phyloP scores from a whole-genome alignment of 495 filamentous ascomycete genomes.

The Penicillium flavigenum region DNA sequence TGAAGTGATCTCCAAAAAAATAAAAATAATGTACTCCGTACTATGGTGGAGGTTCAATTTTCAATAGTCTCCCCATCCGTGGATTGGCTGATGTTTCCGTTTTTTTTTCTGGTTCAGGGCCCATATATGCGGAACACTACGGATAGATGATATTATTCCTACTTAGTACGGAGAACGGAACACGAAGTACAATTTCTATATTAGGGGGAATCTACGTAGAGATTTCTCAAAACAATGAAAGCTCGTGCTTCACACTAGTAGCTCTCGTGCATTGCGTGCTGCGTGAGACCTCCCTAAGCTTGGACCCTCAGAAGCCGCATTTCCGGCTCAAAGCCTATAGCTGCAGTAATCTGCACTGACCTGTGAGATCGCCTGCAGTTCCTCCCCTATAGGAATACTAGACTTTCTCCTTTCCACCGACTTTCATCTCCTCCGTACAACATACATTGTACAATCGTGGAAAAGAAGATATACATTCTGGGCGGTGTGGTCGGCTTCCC shows the following conservation, averaged over 20 bases:
- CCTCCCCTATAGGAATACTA: neutral
- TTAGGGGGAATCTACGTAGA: neutral
- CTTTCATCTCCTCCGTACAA: neutral
- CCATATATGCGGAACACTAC: constrained; percentile 4
- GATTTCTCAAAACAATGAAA: constrained; percentile 4
- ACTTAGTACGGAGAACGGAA: no score
- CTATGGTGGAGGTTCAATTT: neutral
- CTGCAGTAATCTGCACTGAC: neutral
- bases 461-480: neutral
- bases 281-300: constrained; percentile 1
- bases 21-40: neutral
- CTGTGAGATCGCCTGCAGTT: neutral
- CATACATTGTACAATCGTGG: no score
- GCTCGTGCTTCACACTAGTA: constrained; percentile 8
- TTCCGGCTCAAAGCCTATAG: neutral
- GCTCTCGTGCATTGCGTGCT: constrained; percentile 4
- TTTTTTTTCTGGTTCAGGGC: neutral
- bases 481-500: constrained; percentile 2
- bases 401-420: neutral
- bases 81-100: neutral
- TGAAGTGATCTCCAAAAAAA: neutral
- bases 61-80: neutral
- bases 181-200: neutral
- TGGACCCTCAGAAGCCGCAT: constrained; percentile 4
- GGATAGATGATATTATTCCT: neutral